These are phyloP conservation scores for Thermochaetoides dissita DNA, from an alignment of 2,329 filamentous ascomycete species.

Conservation along the genomic window DNA sequence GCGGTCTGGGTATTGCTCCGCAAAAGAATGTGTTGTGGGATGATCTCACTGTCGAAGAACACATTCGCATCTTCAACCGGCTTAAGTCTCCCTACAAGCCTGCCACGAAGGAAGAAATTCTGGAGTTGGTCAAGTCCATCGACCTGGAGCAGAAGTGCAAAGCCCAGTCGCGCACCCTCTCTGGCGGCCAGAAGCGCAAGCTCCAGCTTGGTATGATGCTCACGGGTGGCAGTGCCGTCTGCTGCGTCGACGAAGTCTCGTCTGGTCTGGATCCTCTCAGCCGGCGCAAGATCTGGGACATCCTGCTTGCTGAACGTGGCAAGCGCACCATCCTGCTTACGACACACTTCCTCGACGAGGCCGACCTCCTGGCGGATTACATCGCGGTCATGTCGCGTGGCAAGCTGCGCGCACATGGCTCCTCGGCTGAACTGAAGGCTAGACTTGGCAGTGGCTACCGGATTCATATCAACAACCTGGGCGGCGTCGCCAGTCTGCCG, in stretches of 20 bases:
- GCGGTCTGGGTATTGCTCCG: constrained; percentile 73
- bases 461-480: constrained; percentile 55
- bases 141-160: constrained; percentile 64
- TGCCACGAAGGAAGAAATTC: constrained; percentile 45
- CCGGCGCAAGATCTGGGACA: constrained; percentile 86
- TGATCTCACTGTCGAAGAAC: constrained; percentile 71
- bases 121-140: constrained; percentile 51
- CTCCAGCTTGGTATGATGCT: constrained; percentile 92
- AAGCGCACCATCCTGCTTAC: constrained; percentile 73
- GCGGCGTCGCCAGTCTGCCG: constrained; percentile 31
- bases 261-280: constrained; percentile 79
- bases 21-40: constrained; percentile 95
- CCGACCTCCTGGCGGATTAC: constrained; percentile 75
- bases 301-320: constrained; percentile 71
- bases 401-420: constrained; percentile 65
- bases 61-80: constrained; percentile 69
- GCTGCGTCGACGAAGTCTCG: constrained; percentile 83
- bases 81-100: constrained; percentile 52
- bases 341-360: constrained; percentile 89
- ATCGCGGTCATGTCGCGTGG: constrained; percentile 82
- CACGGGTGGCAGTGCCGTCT: constrained; percentile 74
- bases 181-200: constrained; percentile 84
- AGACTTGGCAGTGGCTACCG: constrained; percentile 71
- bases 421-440: constrained; percentile 75
- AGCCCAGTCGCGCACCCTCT: constrained; percentile 62